phyloP scores from a whole-genome alignment of 768 basidiomycete species.

The Collybia nuda region DNA sequence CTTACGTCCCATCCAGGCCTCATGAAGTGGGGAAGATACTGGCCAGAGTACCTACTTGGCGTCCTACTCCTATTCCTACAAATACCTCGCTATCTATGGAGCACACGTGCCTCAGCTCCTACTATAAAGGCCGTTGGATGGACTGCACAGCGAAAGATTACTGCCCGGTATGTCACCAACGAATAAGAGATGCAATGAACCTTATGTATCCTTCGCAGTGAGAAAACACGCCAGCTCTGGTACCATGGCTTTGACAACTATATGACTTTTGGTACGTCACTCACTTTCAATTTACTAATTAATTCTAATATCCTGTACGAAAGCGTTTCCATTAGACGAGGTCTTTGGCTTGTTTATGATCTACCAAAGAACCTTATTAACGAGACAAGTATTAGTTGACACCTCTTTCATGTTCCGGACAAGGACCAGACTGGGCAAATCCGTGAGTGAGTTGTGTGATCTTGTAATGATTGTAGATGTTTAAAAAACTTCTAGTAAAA shows the following conservation, averaged over 20 bases:
- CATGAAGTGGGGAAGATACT: conserved; percentile 53
- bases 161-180: conserved; percentile 45
- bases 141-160: conserved; percentile 57
- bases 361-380: no score
- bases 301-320: conserved; percentile 13
- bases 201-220: conserved; percentile 35
- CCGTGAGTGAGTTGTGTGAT: conserved; percentile 51
- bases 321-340: conserved; percentile 88
- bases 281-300: no score
- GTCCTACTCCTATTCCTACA: conserved; percentile 38
- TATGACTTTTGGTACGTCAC: conserved; percentile 73
- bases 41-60: conserved; percentile 48
- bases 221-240: conserved; percentile 77
- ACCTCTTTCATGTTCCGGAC: conserved; percentile 82
- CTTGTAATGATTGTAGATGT: neutral
- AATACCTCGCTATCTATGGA: conserved; percentile 25
- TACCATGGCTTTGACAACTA: conserved; percentile 90
- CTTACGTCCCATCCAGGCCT: conserved; percentile 15
- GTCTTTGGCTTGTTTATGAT: conserved; percentile 31
- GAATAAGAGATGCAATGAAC: neutral
- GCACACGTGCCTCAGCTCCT: conserved; percentile 30
- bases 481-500: conserved; percentile 41
- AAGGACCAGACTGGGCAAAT: conserved; percentile 84
- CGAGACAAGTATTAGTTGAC: conserved; percentile 53
- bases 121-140: conserved; percentile 40